Conservation (phyloP, 768 basidiomycete species). For the Mycena sanguinolenta region DNA sequence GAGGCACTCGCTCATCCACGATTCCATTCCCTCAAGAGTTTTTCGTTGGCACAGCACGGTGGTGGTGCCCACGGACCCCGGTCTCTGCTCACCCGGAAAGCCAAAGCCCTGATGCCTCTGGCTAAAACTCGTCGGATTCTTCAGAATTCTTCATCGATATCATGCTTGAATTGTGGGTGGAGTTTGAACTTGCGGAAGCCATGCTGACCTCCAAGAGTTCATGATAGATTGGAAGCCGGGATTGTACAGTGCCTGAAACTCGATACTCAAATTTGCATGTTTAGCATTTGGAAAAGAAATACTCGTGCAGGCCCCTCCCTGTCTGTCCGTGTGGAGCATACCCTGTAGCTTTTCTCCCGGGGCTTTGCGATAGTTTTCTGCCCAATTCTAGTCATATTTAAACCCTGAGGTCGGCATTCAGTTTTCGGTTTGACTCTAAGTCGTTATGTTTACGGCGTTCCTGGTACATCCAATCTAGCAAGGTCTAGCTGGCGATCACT, state of each 20-base stretch:
- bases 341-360: conserved; percentile 15
- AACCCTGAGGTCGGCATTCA: conserved; percentile 19
- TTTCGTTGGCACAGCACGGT: not conserved
- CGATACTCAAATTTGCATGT: conserved; percentile 22
- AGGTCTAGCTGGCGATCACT: conserved; percentile 22
- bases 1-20: too few species aligned
- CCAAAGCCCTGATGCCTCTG: conserved; percentile 22
- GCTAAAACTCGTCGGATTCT: conserved; percentile 22
- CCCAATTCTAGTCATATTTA: conserved; percentile 18
- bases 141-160: conserved; percentile 21
- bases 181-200: not conserved
- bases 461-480: conserved; percentile 18
- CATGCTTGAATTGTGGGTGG: conserved; percentile 4
- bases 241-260: conserved; percentile 21
- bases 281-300: conserved; percentile 18
- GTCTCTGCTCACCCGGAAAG: too few species aligned
- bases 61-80: conserved; percentile 7
- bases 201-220: conserved; percentile 2
- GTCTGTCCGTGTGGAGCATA: conserved; percentile 17
- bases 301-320: conserved; percentile 15
- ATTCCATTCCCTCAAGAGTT: not conserved
- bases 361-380: not conserved
- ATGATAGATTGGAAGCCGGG: conserved; percentile 16
- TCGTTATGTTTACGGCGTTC: conserved; percentile 14
- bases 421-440: conserved; percentile 17